These are phyloP conservation scores for Plasmodium falciparum DNA, from an alignment of 169 alveolate species.

Conservation along the genomic window DNA sequence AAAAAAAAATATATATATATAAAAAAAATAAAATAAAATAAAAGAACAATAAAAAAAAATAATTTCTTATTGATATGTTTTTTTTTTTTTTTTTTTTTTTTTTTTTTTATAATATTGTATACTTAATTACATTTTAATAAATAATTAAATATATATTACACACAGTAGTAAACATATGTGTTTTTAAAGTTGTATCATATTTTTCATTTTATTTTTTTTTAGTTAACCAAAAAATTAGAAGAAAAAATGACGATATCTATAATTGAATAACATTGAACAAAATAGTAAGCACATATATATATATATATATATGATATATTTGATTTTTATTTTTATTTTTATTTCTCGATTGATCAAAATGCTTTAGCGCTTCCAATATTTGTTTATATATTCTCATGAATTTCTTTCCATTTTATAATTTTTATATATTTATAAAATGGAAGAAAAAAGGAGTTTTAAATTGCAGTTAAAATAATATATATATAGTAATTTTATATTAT, in stretches of 20 bases:
- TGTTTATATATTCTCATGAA: no score
- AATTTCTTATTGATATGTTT: background rate
- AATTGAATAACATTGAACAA: conserved; percentile 12
- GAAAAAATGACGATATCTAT: conserved; percentile 54
- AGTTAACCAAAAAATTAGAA: conserved; percentile 64
- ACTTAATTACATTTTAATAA: no score
- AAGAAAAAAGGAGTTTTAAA: background rate
- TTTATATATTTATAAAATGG: no score
- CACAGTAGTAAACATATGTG: no score
- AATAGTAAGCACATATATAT: background rate
- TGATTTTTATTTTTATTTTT: no score
- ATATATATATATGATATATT: background rate
- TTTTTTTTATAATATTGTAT: background rate
- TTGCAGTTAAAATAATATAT: background rate
- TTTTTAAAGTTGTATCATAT: background rate
- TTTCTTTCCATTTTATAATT: no score
- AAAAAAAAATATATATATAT: no score
- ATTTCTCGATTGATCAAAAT: no score
- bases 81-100: background rate
- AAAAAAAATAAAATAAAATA: background rate
- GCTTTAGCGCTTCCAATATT: no score
- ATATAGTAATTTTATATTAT: background rate
- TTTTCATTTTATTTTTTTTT: background rate
- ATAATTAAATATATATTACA: no score
- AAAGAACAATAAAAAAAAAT: background rate